These are phyloP conservation scores for Schizochytrium sp. DNA, from an alignment of 108 stramenopile genomes.

Conservation along the genomic window DNA sequence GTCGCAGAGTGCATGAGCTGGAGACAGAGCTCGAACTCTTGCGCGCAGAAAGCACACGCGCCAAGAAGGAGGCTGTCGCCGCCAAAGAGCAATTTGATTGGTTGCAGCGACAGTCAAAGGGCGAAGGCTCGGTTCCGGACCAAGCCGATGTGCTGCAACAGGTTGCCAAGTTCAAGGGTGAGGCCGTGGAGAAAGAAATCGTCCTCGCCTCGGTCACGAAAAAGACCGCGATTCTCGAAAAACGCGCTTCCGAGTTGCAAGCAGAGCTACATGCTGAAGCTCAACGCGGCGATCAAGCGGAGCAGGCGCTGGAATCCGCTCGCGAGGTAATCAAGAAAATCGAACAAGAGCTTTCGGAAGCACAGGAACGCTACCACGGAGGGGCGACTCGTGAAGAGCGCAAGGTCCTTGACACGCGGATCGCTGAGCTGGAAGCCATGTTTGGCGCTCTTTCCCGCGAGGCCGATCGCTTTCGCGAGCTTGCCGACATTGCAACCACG, in stretches of 20 bases:
- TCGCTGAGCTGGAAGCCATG: slow-evolving; percentile 21
- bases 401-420: slow-evolving; percentile 5
- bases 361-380: background rate
- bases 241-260: background rate
- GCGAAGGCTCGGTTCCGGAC: background rate
- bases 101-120: slow-evolving; percentile 9
- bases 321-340: slow-evolving; percentile 9
- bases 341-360: slow-evolving; percentile 23
- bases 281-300: background rate
- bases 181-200: slow-evolving; percentile 18
- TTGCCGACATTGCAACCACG: slow-evolving; percentile 46
- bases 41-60: background rate
- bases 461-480: slow-evolving; percentile 32
- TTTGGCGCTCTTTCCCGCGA: slow-evolving; percentile 25
- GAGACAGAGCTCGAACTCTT: background rate
- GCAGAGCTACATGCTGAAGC: slow-evolving; percentile 8
- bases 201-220: background rate
- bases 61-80: background rate
- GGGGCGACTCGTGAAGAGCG: background rate
- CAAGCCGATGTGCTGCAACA: background rate
- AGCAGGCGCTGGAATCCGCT: background rate
- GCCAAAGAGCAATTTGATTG: slow-evolving; percentile 5
- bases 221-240: slow-evolving; percentile 13
- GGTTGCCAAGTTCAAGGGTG: slow-evolving; percentile 26
- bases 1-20: slow-evolving; percentile 16